A percentile compares a stretch with the other conserved stretches of the same genome.
phyloP scores from a whole-genome alignment of 2,329 filamentous ascomycete species.

The Fonsecaea monophora region DNA sequence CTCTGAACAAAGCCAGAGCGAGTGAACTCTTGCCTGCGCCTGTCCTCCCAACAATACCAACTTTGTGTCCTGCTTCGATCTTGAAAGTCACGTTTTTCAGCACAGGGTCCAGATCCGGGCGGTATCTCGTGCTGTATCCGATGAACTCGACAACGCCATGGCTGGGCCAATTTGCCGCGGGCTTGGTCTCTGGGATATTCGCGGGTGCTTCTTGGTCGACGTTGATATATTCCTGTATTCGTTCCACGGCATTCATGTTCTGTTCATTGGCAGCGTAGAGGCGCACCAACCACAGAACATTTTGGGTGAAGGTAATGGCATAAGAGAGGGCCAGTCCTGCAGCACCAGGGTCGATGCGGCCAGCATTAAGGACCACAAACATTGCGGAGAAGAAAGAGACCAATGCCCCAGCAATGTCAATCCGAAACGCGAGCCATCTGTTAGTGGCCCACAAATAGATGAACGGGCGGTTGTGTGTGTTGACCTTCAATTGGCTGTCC shows the following conservation, averaged over 20 bases:
- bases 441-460: constrained; percentile 97
- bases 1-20: constrained; percentile 89
- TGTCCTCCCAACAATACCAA: constrained; percentile 93
- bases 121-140: constrained; percentile 86
- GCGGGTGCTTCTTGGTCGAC: constrained; percentile 90
- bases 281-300: constrained; percentile 93
- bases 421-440: constrained; percentile 92
- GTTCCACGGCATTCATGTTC: constrained; percentile 99
- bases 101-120: constrained; percentile 84
- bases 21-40: constrained; percentile 97
- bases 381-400: constrained; percentile 93
- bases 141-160: constrained; percentile 86
- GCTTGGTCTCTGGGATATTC: constrained; percentile 78
- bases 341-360: constrained; percentile 84
- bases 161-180: constrained; percentile 81
- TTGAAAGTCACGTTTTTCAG: constrained; percentile 84
- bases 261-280: constrained; percentile 95
- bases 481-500: constrained; percentile 86
- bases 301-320: constrained; percentile 95
- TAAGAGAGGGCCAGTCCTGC: constrained; percentile 95
- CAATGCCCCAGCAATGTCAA: constrained; percentile 86
- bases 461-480: constrained; percentile 89
- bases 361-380: constrained; percentile 85
- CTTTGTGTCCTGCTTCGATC: constrained; percentile 85
- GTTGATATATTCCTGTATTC: constrained; percentile 95